phyloP scores from a whole-genome alignment of 805 yeast species.

The Wickerhamiella shivajii region DNA sequence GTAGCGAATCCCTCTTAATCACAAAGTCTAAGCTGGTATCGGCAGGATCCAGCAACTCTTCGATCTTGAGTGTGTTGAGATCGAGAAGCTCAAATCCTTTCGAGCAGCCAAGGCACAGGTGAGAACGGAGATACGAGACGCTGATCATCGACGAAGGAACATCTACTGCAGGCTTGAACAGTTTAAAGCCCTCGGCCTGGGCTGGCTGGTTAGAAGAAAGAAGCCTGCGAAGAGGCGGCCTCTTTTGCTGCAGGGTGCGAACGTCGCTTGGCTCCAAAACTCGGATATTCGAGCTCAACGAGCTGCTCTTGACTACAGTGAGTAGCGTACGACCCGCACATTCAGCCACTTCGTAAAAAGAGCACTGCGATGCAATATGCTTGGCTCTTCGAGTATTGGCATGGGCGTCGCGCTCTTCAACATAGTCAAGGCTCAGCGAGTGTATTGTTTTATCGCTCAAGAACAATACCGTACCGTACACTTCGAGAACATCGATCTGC shows the following conservation, averaged over 20 bases:
- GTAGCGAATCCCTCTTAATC: constrained; percentile 61
- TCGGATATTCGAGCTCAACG: constrained; percentile 57
- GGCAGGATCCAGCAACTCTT: constrained; percentile 90
- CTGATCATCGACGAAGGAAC: constrained; percentile 86
- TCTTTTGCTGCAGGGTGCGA: constrained; percentile 21
- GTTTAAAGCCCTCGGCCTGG: constrained; percentile 47
- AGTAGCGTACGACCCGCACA: constrained; percentile 80
- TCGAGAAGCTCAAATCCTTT: constrained; percentile 93
- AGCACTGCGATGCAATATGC: constrained; percentile 73
- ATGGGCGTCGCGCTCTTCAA: constrained; percentile 26
- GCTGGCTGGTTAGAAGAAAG: constrained; percentile 26
- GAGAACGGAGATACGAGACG: constrained; percentile 75
- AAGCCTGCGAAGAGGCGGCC: constrained; percentile 29
- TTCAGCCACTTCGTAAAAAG: constrained; percentile 83
- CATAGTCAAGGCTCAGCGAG: constrained; percentile 62
- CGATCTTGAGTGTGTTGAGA: constrained; percentile 68
- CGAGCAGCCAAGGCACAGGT: constrained; percentile 87
- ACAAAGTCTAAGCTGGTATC: constrained; percentile 95
- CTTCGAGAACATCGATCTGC: constrained; percentile 84
- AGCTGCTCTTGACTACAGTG: constrained; percentile 75
- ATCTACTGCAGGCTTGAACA: constrained; percentile 53
- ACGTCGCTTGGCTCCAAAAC: constrained; percentile 87
- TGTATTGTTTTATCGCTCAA: constrained; percentile 69
- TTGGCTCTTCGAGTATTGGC: constrained; percentile 45
- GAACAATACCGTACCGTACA: constrained; percentile 68